Percentiles rank a stretch among this genome's conserved stretches.
Conservation (phyloP, 1,139 yeast species). For the Debaryomycetaceae sp. region DNA sequence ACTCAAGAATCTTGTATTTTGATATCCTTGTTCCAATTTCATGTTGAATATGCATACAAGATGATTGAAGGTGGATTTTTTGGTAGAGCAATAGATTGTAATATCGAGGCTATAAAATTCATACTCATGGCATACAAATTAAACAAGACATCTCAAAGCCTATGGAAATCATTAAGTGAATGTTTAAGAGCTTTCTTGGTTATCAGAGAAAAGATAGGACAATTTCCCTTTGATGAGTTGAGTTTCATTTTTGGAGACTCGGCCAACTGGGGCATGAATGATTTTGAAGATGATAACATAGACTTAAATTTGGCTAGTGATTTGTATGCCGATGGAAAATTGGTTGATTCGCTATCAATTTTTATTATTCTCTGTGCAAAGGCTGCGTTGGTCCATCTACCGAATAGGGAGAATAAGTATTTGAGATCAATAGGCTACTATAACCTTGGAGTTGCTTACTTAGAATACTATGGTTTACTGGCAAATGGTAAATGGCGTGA, state of each 20-base stretch:
- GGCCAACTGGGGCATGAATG: background rate
- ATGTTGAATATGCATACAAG: slow-evolving; percentile 51
- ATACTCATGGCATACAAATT: slow-evolving; percentile 38
- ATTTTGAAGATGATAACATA: slow-evolving; percentile 11
- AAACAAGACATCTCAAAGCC: slow-evolving; percentile 37
- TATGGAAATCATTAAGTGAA: slow-evolving; percentile 57
- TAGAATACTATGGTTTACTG: slow-evolving; percentile 43
- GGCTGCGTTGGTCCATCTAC: slow-evolving; percentile 26
- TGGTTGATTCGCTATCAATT: slow-evolving; percentile 17
- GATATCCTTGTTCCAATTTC: slow-evolving; percentile 55
- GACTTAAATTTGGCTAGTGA: slow-evolving; percentile 7
- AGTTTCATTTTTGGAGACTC: slow-evolving; percentile 16
- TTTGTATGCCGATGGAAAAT: slow-evolving; percentile 12
- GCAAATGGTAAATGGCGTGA: slow-evolving; percentile 31
- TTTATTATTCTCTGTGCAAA: slow-evolving; percentile 27
- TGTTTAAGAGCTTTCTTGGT: slow-evolving; percentile 43
- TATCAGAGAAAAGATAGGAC: slow-evolving; percentile 39
- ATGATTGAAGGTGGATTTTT: slow-evolving; percentile 60
- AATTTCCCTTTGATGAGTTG: slow-evolving; percentile 43
- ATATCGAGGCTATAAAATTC: slow-evolving; percentile 45
- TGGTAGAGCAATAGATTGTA: slow-evolving; percentile 49
- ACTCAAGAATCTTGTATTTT: slow-evolving; percentile 52
- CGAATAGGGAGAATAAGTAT: slow-evolving; percentile 40
- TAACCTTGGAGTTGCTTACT: slow-evolving; percentile 68
- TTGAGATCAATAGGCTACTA: slow-evolving; percentile 59